Evolutionary conservation across 2,329 filamentous ascomycete species (phyloP).

Genomic region (Aureobasidium melanogenum): DNA sequence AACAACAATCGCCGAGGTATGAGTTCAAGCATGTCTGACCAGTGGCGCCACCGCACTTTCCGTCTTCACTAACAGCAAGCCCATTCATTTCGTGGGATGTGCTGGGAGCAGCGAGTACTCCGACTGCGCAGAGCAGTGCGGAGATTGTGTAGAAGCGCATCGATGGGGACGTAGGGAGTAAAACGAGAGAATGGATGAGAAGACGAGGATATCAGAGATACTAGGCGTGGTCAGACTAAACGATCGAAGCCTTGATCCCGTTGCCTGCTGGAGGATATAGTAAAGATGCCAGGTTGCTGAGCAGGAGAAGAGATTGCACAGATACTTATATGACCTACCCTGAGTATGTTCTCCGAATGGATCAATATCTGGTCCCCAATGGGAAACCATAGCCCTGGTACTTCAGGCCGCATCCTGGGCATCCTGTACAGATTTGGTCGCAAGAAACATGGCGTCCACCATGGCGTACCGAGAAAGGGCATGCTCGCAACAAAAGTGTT

Average conservation of each 20-base stretch:
- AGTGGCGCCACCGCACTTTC: background rate
- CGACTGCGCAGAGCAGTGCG: conserved; percentile 9
- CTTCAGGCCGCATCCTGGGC: background rate
- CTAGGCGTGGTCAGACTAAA: background rate
- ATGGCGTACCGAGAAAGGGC: conserved; percentile 5
- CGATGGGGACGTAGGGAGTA: background rate
- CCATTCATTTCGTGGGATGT: background rate
- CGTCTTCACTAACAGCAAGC: background rate
- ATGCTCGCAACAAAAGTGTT: background rate
- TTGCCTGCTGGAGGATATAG: background rate
- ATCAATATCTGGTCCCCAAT: background rate
- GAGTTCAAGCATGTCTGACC: conserved; percentile 9
- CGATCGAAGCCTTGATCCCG: conserved; percentile 3
- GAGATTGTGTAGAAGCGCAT: conserved; percentile 1
- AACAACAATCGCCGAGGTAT: conserved; percentile 7
- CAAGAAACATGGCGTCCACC: background rate
- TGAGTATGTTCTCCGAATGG: background rate
- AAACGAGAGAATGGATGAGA: background rate
- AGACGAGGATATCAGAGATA: background rate
- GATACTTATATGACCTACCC: conserved; percentile 1
- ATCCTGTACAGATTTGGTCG: background rate
- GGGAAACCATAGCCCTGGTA: conserved; percentile 3
- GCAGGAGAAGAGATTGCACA: background rate
- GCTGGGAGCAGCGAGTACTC: conserved; percentile 6
- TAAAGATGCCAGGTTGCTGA: background rate